Conservation (phyloP, 192 early-diverging fungal genomes). For the Gorgonomyces haynaldii region DNA sequence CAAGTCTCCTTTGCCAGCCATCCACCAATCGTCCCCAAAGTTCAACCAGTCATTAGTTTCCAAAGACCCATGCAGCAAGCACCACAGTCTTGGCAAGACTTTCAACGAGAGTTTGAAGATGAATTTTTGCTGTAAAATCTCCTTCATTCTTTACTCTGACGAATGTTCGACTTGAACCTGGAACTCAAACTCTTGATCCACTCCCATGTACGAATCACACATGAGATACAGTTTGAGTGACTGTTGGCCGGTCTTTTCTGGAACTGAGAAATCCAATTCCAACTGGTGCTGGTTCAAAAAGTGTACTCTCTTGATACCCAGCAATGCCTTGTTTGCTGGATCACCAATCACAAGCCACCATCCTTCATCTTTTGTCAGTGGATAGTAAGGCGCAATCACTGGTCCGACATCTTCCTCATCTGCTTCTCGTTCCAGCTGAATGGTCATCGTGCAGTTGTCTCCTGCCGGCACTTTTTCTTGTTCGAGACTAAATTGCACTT, state of each 20-base stretch:
- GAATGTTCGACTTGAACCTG: constrained; percentile 18
- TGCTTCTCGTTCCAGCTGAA: constrained; percentile 71
- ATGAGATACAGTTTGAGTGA: constrained; percentile 75
- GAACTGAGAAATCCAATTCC: constrained; percentile 76
- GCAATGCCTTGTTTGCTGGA: constrained; percentile 55
- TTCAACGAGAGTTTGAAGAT: constrained; percentile 5
- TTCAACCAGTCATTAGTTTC: neutral
- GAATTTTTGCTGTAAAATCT: constrained; percentile 10
- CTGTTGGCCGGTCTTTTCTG: constrained; percentile 28
- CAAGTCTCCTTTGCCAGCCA: neutral
- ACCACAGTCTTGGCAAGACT: neutral
- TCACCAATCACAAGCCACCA: constrained; percentile 98
- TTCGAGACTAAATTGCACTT: constrained; percentile 60
- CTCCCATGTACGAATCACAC: constrained; percentile 88
- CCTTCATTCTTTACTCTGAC: constrained; percentile 12
- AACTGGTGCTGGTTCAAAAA: constrained; percentile 50
- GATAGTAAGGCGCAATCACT: constrained; percentile 89
- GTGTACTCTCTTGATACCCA: constrained; percentile 80
- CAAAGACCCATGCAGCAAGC: neutral
- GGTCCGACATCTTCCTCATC: constrained; percentile 61
- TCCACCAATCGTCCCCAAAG: neutral
- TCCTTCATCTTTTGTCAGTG: constrained; percentile 74
- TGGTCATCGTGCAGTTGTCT: constrained; percentile 48
- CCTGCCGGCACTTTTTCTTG: constrained; percentile 46
- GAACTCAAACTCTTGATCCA: constrained; percentile 80